Evolutionary conservation across 305 asterid species (phyloP).

Genomic region (Petunia hybrid): DNA sequence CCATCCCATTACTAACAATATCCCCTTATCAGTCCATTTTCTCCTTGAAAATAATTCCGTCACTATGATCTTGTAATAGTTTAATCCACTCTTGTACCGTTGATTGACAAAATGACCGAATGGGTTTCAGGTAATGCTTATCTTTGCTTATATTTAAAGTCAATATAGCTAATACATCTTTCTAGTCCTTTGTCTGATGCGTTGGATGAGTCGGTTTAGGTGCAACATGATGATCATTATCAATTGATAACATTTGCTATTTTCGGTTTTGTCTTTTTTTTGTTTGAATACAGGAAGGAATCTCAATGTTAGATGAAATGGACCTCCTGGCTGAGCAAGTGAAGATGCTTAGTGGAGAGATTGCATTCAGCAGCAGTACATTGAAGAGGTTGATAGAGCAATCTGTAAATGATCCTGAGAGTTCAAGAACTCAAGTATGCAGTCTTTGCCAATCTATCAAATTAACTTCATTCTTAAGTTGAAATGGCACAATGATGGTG

Average conservation of each 20-base stretch:
- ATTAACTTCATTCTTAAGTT: conserved; percentile 14
- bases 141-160: conserved; percentile 10
- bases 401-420: conserved; percentile 88
- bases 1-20: conserved; percentile 4
- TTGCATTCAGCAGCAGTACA: conserved; percentile 94
- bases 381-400: conserved; percentile 92
- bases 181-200: conserved; percentile 24
- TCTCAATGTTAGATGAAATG: conserved; percentile 85
- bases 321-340: conserved; percentile 97
- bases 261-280: conserved; percentile 1
- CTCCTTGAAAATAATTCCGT: neutral
- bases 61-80: too few relatives aligned
- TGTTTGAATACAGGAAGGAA: conserved; percentile 64
- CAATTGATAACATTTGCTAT: neutral
- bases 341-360: conserved; percentile 99
- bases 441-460: neutral
- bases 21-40: conserved; percentile 10
- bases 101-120: neutral
- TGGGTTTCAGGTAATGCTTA: neutral
- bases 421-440: conserved; percentile 78
- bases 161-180: conserved; percentile 15
- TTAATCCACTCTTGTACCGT: conserved; percentile 13
- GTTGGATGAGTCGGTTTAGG: neutral
- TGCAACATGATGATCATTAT: neutral
- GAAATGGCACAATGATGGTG: conserved; percentile 3